A percentile compares a stretch with the other conserved stretches of the same genome.
Conservation (phyloP, 2,329 filamentous ascomycete species). For the Fusarium sp. region DNA sequence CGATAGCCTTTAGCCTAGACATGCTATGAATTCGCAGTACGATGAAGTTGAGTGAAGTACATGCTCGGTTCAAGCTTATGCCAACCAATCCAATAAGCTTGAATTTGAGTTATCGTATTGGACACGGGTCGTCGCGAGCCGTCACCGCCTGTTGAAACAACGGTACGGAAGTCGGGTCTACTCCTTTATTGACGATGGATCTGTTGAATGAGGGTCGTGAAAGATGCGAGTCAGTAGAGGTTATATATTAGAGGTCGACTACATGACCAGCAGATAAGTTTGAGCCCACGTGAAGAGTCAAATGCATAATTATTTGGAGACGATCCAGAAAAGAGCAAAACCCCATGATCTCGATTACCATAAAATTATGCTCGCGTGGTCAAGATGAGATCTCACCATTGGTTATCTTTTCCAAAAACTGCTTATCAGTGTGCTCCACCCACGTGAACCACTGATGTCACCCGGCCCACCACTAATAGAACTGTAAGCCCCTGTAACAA, state of each 20-base stretch:
- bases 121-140: conserved; percentile 3
- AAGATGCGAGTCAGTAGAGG: not conserved
- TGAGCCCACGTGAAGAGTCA: not conserved
- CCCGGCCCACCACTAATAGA: conserved; percentile 18
- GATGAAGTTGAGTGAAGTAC: not conserved
- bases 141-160: conserved; percentile 30
- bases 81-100: not conserved
- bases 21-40: not conserved
- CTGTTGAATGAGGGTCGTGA: not conserved
- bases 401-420: conserved; percentile 1
- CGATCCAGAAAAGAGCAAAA: conserved; percentile 4
- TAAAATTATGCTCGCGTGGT: conserved; percentile 29
- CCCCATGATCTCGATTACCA: conserved; percentile 24
- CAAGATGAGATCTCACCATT: conserved; percentile 17
- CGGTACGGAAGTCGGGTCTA: conserved; percentile 12
- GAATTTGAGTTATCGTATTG: not conserved
- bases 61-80: not conserved
- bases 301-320: not conserved
- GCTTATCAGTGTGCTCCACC: conserved; percentile 10
- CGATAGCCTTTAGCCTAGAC: not conserved
- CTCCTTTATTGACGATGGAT: not conserved
- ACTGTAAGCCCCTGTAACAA: not conserved
- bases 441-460: conserved; percentile 29
- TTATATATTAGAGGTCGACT: not conserved
- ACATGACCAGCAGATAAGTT: not conserved